Evolutionary conservation across 306 rosid genomes (phyloP).

Genomic region (Pterocarpus macrocarpus): DNA sequence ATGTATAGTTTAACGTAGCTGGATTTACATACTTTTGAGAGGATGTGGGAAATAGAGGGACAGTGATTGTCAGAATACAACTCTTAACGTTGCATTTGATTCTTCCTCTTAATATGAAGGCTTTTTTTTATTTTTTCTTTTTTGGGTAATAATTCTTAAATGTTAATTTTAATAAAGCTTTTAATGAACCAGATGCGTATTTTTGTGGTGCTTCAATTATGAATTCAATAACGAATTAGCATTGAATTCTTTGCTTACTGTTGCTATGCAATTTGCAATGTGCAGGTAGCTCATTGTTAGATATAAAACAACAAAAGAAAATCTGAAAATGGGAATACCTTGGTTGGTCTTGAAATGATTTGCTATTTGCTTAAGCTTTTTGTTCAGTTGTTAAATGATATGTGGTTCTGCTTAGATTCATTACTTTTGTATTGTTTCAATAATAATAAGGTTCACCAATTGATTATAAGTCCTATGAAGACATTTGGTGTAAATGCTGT

Average conservation of each 20-base stretch:
- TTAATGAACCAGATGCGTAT: neutral
- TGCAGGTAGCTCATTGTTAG: neutral
- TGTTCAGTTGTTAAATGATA: neutral
- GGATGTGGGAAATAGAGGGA: no score
- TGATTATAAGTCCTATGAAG: neutral
- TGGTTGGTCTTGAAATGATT: neutral
- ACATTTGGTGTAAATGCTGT: neutral
- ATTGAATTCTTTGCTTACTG: slow-evolving; percentile 1
- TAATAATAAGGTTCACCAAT: neutral
- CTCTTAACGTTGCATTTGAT: no score
- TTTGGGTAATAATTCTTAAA: no score
- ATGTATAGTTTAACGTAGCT: no score
- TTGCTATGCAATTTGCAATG: neutral
- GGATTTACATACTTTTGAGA: no score
- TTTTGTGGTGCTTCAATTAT: neutral
- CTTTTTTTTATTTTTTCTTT: no score
- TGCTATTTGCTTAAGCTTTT: neutral
- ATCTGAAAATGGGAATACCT: neutral
- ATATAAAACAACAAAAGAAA: neutral
- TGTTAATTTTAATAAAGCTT: neutral
- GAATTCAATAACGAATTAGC: neutral
- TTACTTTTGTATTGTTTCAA: neutral
- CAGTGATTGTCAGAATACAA: no score
- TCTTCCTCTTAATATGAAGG: no score
- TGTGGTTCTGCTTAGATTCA: neutral